Base-by-base conservation (phyloP, 140 eudicot genomes). In the Artemisia princeps region DNA sequence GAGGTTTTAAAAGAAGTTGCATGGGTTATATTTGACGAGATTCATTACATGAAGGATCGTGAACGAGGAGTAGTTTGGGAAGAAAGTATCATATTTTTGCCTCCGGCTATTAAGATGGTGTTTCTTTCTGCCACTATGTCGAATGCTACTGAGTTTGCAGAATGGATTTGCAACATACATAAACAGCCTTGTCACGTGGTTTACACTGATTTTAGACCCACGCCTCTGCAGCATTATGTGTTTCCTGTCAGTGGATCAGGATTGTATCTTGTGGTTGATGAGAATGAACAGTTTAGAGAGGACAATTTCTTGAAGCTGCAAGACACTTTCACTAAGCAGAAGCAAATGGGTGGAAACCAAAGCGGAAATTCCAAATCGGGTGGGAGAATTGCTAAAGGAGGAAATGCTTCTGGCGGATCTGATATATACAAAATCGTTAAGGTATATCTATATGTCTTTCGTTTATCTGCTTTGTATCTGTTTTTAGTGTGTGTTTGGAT, bases 121-220 rank as follows among this genome's bases (percentile, higher is more conserved):
- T 92, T 92, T 75, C 87, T 92, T 67, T 92, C 96, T 0, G 98
- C 98, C 15, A 88, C 98, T 0, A 92, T 88, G 98, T 92, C 98
- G 5, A 92, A 92, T 80, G 96, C 98, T 33, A 92, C 95, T 6
- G 96, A 92, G 78, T 92, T 92, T 80, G 98, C 96, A 3, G 98
- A 92, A 80, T 92, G 98, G 98, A 92, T 88, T 24, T 92, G 96
- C 60, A 82, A 82, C 68, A 80, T 92, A 67, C 98, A 92, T 74
- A 92, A 92, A 57, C 98, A 92, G 74, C 98, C 98, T n/a, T 92
- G 98, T 68, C 98, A 92, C 64, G 98, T 92, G 72, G 98, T 88
- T 14, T 92, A 88, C 69, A 88, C 98, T 17, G 98, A 92, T 86
- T 92, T 92, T 53, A 78, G 95, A 67, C 98, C 98, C 2, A 92